phyloP scores from a whole-genome alignment of 2,329 filamentous ascomycete species.

The Nothopassalora personata region DNA sequence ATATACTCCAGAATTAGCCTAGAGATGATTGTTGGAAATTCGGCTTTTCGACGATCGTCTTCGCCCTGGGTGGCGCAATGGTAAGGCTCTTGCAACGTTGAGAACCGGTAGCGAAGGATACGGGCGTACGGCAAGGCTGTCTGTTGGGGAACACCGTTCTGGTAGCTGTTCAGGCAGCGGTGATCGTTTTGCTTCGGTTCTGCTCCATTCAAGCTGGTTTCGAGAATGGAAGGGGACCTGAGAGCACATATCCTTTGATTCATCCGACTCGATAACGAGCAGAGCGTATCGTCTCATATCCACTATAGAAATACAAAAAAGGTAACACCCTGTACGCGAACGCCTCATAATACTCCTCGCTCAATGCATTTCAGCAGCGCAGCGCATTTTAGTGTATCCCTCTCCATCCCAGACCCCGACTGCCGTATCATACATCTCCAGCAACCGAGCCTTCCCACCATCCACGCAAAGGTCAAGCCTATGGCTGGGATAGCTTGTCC shows the following conservation, averaged over 20 bases:
- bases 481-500: neutral
- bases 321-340: neutral
- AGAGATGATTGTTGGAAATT: neutral
- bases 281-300: neutral
- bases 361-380: neutral
- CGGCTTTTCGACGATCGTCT: neutral
- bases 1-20: no score
- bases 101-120: no score
- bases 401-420: neutral
- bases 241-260: neutral
- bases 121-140: no score
- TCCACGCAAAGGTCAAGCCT: neutral
- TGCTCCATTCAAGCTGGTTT: neutral
- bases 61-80: neutral
- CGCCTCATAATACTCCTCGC: neutral
- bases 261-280: neutral
- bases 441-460: neutral
- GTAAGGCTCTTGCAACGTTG: neutral
- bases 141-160: no score
- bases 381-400: no score
- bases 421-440: neutral
- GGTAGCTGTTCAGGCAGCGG: neutral
- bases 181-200: neutral
- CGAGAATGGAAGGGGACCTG: neutral
- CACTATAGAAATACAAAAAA: neutral